These are phyloP conservation scores for Penicillium polonicum DNA, from an alignment of 2,329 filamentous ascomycete genomes.

Conservation along the genomic window DNA sequence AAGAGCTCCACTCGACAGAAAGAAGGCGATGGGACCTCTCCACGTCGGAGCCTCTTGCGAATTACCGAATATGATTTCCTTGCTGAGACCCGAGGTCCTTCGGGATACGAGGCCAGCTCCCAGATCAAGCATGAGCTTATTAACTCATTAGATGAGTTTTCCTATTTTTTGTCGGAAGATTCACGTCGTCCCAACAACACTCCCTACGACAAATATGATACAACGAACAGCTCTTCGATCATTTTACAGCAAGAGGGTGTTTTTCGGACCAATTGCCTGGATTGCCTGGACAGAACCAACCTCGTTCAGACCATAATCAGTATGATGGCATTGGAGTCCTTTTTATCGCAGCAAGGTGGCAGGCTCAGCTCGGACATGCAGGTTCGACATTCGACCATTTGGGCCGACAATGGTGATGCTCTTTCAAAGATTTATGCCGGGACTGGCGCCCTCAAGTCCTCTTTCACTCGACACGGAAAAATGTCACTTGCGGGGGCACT, in stretches of 20 bases:
- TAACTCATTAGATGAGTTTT: constrained; percentile 78
- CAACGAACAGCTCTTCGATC: constrained; percentile 54
- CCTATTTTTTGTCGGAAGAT: constrained; percentile 84
- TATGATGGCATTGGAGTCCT: constrained; percentile 84
- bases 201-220: constrained; percentile 43
- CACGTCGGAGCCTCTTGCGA: constrained; percentile 71
- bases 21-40: constrained; percentile 51
- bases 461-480: constrained; percentile 89
- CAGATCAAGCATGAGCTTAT: constrained; percentile 78
- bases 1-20: constrained; percentile 68
- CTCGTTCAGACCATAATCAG: constrained; percentile 94
- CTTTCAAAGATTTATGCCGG: constrained; percentile 95
- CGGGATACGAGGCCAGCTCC: constrained; percentile 86
- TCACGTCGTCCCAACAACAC: constrained; percentile 50
- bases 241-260: constrained; percentile 91
- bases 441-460: constrained; percentile 91
- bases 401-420: constrained; percentile 96
- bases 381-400: constrained; percentile 86
- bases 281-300: constrained; percentile 94
- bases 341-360: constrained; percentile 70
- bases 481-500: constrained; percentile 92
- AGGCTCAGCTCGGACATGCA: constrained; percentile 77
- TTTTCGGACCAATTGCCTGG: constrained; percentile 92
- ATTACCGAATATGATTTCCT: constrained; percentile 95
- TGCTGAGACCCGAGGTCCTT: constrained; percentile 81